Evolutionary conservation across 768 basidiomycete species (phyloP), one percentile per base, ranked within the genome.

Genomic region (Vararia minispora): DNA sequence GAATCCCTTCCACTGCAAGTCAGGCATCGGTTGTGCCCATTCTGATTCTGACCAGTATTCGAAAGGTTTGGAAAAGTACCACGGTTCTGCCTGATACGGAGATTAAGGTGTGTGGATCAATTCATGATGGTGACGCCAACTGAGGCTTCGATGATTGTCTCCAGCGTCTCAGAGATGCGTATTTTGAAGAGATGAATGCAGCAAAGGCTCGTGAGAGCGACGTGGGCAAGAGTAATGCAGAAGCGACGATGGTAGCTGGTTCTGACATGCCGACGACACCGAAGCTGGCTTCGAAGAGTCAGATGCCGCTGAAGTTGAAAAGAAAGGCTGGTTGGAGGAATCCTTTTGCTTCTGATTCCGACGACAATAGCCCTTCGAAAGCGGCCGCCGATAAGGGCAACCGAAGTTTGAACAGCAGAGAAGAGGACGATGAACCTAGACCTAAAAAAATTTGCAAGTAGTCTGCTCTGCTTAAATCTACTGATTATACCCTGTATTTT

Each of bases 61-160:
- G n/a, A 4, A 43, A 83, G 82, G 62, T 74, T 22, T 84, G 82
- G 79, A 83, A 78, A 59, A 76, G 72, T 48, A 59, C 64, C 6
- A 63, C 68, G 20, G 53, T 85, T 14, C 49, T 84, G 40, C 62
- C 64, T 14, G 78, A 79, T 13, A 51, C 67, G 30, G 76, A 83
- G 53, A 69, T 71, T 43, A 78, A 81, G 63, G 82, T 74, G 45
- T 30, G 48, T 40, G n/a, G 42, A 7, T 13, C n/a, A 27, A 28
- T 18, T 6, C 18, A 31, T 18, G 9, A 4, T 30, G 14, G 25
- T 22, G 8, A 10, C 7, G 26, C 7, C n/a, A 25, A 14, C 5
- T 18, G 22, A 7, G 6, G 28, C 35, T 17, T 37, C 40, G 45
- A 21, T 20, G 13, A 11, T 17, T 23, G 7, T 35, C 3, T 18